phyloP scores from a whole-genome alignment of 148 eudicot genomes.

The Rhododendron ovatum region DNA sequence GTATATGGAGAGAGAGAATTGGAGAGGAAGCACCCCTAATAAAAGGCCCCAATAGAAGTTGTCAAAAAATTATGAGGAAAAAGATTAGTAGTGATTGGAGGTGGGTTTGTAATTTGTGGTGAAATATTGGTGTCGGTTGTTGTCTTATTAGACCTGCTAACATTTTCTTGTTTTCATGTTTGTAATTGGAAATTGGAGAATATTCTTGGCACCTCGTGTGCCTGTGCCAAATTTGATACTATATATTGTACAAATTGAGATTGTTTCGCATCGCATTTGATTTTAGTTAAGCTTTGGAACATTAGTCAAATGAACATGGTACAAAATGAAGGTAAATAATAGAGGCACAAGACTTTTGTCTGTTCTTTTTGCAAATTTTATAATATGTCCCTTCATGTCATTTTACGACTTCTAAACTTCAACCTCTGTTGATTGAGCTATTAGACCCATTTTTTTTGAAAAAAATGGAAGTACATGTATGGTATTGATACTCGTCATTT shows the following conservation, averaged over 20 bases:
- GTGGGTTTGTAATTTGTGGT: neutral
- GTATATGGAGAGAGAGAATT: neutral
- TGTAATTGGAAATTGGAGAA: neutral
- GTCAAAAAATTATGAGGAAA: neutral
- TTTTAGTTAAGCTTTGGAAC: neutral
- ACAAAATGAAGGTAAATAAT: too few species aligned
- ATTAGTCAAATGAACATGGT: neutral
- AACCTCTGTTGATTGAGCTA: neutral
- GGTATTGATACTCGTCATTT: too few species aligned
- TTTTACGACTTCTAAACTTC: too few species aligned
- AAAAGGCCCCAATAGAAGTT: neutral
- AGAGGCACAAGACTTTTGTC: neutral
- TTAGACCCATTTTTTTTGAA: neutral
- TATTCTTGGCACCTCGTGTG: neutral
- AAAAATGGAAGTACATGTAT: too few species aligned
- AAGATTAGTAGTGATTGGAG: neutral
- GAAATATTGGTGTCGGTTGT: neutral
- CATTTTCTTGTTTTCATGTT: neutral
- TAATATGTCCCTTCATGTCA: neutral
- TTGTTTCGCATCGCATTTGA: neutral
- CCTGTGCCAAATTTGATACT: neutral
- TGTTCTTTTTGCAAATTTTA: neutral
- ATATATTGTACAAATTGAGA: too few species aligned
- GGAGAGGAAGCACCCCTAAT: neutral
- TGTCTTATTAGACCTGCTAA: neutral